Evolutionary conservation across 2,329 filamentous ascomycete genomes (phyloP), one percentile per base, ranked within the genome.

Genomic region (Penicillium sp.): DNA sequence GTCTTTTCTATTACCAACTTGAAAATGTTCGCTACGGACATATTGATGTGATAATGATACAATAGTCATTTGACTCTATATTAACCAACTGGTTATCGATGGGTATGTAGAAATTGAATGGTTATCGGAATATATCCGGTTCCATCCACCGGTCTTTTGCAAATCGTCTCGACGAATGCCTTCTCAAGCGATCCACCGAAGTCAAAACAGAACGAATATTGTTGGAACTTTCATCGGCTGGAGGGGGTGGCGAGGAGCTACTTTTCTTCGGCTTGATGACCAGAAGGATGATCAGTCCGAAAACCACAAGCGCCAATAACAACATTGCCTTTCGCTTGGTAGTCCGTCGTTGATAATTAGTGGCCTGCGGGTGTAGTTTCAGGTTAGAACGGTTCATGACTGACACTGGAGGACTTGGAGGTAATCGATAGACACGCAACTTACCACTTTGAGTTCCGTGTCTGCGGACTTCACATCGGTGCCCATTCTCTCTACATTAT

Each of bases 401-500:
- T 14, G 16, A 10, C 5, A n/a, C n/a, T n/a, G 10, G 24, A 28
- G 24, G 5, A 28, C 10, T n/a, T 23, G 18, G 14, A 31, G 11
- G 21, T 21, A 5, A 13, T 5, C 14, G 28, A 5, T 21, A 23
- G 9, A 2, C n/a, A 47, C 18, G 34, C 24, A 52, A 72, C 76
- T 40, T 71, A 79, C 89, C 52, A 95, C 87, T 58, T 87, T 91
- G 51, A 99, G 83, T 76, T 99, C 94, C 72, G 93, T 94, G 58
- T 96, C 91, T 3, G 94, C 94, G 18, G 83, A 90, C 71, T 96
- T 96, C 54, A 99, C 91, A 67, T 97, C 92, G 18, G 87, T 87
- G n/a, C 87, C 86, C 90, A 97, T 97, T 57, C 88, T 84, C 76
- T 99, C 94, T 49, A 99, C 92, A 67, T 99, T 99, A 77, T 97